Conservation (phyloP, 2,329 filamentous ascomycete species). For the Claviceps sp. region DNA sequence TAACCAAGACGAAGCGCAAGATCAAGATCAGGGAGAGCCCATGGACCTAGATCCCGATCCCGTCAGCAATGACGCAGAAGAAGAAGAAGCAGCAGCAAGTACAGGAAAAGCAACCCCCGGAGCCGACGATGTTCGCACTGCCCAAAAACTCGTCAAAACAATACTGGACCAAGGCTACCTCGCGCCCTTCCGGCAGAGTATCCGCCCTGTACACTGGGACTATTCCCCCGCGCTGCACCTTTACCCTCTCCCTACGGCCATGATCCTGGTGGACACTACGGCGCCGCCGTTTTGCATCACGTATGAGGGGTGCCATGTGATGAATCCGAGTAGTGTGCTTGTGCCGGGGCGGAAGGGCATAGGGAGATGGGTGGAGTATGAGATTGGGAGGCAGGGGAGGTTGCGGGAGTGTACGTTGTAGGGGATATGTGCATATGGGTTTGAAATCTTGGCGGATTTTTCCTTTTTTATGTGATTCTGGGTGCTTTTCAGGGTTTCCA, state of each 20-base stretch:
- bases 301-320: constrained; percentile 89
- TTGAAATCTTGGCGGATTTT: not conserved
- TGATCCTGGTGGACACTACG: constrained; percentile 73
- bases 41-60: constrained; percentile 31
- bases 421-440: not conserved
- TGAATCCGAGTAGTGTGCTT: constrained; percentile 77
- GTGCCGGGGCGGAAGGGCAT: constrained; percentile 54
- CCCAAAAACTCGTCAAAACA: constrained; percentile 76
- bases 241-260: constrained; percentile 75
- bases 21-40: constrained; percentile 13
- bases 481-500: too few species aligned
- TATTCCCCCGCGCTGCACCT: constrained; percentile 62
- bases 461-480: not conserved
- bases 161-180: constrained; percentile 83
- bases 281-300: constrained; percentile 74
- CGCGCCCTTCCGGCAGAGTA: constrained; percentile 68
- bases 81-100: not conserved
- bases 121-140: constrained; percentile 40
- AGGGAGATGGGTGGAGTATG: constrained; percentile 81
- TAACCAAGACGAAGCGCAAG: constrained; percentile 7
- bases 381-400: constrained; percentile 48
- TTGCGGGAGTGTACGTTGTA: constrained; percentile 50
- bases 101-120: constrained; percentile 7
- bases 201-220: constrained; percentile 83
- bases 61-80: constrained; percentile 19